Conservation (phyloP, 2,329 filamentous ascomycete species). For the Ceratocystis lukuohia region DNA sequence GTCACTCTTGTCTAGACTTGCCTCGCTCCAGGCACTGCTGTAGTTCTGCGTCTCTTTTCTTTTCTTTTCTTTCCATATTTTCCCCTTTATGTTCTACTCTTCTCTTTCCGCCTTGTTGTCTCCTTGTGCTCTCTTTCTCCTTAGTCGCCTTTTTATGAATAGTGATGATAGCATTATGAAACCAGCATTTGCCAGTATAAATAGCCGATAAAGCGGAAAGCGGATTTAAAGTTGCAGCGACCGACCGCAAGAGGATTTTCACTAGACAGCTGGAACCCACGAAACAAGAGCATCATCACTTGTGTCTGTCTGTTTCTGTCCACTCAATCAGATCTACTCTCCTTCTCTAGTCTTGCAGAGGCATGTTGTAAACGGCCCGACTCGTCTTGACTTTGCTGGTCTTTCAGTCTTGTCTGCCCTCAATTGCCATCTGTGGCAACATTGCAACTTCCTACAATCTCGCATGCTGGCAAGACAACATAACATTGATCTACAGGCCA, state of each 20-base stretch:
- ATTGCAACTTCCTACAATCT: background rate
- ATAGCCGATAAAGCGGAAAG: too few species aligned
- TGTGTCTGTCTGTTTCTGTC: background rate
- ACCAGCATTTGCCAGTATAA: too few species aligned
- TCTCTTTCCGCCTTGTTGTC: background rate
- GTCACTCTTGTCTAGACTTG: background rate
- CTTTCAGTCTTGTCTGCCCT: background rate
- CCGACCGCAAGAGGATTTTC: too few species aligned
- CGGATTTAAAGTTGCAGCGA: too few species aligned
- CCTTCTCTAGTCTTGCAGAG: background rate
- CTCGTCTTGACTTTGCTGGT: background rate
- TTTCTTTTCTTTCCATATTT: background rate
- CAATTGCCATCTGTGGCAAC: background rate
- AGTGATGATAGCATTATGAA: too few species aligned
- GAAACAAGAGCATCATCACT: background rate
- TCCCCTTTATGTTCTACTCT: background rate
- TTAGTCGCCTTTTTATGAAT: too few species aligned
- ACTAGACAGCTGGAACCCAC: too few species aligned
- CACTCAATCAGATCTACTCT: background rate
- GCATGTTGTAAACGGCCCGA: conserved; percentile 10
- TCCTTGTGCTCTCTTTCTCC: background rate
- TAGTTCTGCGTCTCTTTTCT: background rate
- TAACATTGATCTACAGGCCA: background rate
- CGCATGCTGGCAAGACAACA: background rate
- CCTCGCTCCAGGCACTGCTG: background rate